Conservation (phyloP, 2,329 filamentous ascomycete species). For the Fusarium drepaniforme region DNA sequence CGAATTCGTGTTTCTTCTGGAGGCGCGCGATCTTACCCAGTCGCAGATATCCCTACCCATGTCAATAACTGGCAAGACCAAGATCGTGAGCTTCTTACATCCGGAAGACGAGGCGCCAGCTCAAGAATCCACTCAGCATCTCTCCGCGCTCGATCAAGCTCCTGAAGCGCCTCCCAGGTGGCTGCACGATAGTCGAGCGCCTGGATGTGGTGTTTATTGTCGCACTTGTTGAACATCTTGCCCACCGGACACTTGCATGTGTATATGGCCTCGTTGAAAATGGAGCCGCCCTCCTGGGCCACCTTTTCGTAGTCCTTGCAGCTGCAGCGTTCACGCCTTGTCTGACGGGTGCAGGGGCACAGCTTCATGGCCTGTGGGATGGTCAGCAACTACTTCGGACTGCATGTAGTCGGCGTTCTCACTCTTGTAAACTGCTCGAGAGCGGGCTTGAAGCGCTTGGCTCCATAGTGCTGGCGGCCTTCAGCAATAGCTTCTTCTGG, state of each 20-base stretch:
- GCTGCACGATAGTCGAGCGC: slow-evolving; percentile 57
- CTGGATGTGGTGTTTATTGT: slow-evolving; percentile 52
- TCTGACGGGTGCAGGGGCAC: slow-evolving; percentile 50
- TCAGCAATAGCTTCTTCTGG: slow-evolving; percentile 48
- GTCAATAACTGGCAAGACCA: slow-evolving; percentile 14
- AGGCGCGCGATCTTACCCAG: slow-evolving; percentile 55
- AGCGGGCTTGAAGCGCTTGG: slow-evolving; percentile 50
- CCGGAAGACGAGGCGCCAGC: slow-evolving; percentile 54
- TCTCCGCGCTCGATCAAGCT: slow-evolving; percentile 52
- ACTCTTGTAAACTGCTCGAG: slow-evolving; percentile 54
- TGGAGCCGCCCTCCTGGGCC: slow-evolving; percentile 48
- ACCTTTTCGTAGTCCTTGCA: slow-evolving; percentile 56
- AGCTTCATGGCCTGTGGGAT: slow-evolving; percentile 51
- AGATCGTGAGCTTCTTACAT: slow-evolving; percentile 46
- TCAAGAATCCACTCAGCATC: slow-evolving; percentile 59
- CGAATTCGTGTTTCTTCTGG: slow-evolving; percentile 52
- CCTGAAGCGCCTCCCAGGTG: slow-evolving; percentile 53
- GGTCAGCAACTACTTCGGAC: background rate
- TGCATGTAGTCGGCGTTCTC: slow-evolving; percentile 2
- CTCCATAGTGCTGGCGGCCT: slow-evolving; percentile 50
- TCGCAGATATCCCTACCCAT: slow-evolving; percentile 55
- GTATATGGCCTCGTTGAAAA: slow-evolving; percentile 57
- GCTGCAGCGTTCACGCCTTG: slow-evolving; percentile 51
- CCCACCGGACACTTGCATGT: slow-evolving; percentile 53
- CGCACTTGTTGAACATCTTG: slow-evolving; percentile 55